A percentile compares a stretch with the other conserved stretches of the same genome.
Evolutionary conservation across 1,139 yeast genomes (phyloP).

Genomic region (Taiozyma sp.): DNA sequence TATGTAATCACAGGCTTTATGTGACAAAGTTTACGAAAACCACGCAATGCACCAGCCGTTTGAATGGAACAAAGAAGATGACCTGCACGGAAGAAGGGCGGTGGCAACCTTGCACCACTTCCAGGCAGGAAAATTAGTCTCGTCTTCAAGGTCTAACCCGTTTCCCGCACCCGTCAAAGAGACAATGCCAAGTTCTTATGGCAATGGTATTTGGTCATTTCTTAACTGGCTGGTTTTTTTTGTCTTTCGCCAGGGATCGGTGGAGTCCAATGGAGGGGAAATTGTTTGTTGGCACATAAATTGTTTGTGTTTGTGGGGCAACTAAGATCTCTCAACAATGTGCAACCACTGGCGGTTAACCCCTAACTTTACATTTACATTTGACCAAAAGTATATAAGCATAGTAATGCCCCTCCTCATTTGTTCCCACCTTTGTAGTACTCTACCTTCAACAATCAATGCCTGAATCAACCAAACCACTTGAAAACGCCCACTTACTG

Average conservation of each 20-base stretch:
- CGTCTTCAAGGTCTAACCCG: too few species aligned
- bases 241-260: neutral
- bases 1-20: neutral
- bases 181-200: neutral
- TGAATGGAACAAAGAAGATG: neutral
- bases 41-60: neutral
- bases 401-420: neutral
- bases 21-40: neutral
- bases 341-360: too few species aligned
- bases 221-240: neutral
- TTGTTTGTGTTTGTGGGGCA: neutral
- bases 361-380: too few species aligned
- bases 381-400: too few species aligned
- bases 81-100: neutral
- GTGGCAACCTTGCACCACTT: neutral
- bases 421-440: neutral
- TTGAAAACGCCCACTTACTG: constrained; percentile 25
- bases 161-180: too few species aligned
- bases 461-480: constrained; percentile 20
- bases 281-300: neutral
- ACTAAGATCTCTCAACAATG: neutral
- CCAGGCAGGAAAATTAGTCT: neutral
- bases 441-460: constrained; percentile 3
- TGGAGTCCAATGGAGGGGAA: neutral
- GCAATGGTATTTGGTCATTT: neutral